Base-by-base conservation (phyloP, 176 grass and related monocot genomes). In the Carex pumila region DNA sequence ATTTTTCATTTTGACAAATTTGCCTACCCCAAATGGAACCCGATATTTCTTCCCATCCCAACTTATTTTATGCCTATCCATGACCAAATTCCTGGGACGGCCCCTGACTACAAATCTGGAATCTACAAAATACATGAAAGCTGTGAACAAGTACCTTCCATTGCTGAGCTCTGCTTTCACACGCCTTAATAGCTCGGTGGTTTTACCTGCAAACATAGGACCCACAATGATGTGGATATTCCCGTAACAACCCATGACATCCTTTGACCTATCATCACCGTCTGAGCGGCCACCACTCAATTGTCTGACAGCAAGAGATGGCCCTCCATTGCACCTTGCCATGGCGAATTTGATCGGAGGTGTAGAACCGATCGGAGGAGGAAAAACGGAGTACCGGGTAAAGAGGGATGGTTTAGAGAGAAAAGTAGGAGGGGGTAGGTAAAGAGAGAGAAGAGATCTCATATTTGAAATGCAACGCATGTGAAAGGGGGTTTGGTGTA, bases 191-290 rank as follows among this genome's bases (percentile, higher is more conserved):
- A 98, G 89, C 13, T 92, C 89, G 0, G 92, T 95, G 68, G 95
- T 95, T 86, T 98, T 98, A n/a, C 92, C 92, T 0, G 95, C 88
- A 79, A 98, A 95, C 95, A 93, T 98, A 39, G 89, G 92, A 6
- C 92, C 92, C 4, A 98, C 68, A 34, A 98, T 98, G 69, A 95
- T 87, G 18, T 98, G 95, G 88, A 98, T 93, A 86, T 98, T 88
- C 3, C 95, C 95, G 7, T 87, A 89, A n/a, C 85, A 60, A 45
- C 17, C 71, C 4, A 34, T 79, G 15, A 62, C 74, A 85, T 8
- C 80, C 47, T 90, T 88, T 84, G 82, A 84, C 43, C 1, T 25
- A 6, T 18, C 30, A 17, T 66, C 71, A 34, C 34, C 9, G 5
- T 78, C 78, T 22, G 63, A 71, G 43, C 19, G 0, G 30, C 80